Evolutionary conservation across 495 filamentous ascomycete species (phyloP), one percentile per base, ranked within the genome.

Genomic region (Talaromyces adpressus): DNA sequence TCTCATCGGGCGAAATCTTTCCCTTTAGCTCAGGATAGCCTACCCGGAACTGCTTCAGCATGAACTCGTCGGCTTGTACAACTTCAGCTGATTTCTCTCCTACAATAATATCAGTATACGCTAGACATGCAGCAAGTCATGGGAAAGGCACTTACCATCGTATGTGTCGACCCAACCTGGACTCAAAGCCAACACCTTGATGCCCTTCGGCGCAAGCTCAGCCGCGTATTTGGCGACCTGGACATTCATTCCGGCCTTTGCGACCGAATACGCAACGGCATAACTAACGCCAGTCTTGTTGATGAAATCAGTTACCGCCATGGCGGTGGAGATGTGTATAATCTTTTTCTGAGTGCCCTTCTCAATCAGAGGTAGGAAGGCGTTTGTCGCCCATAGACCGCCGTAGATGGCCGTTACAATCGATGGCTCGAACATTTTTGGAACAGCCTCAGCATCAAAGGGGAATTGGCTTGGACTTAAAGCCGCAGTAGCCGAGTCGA

Each of bases 321-420:
- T 64, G 34, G 72, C 82, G 9, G 67, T 75, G 12, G 79, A 78
- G 30, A 82, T 77, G 62, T 79, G 77, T 53, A 71, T 69, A 30
- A 81, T 71, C 65, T 80, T 80, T 71, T 82, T 83, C 63, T 70
- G 62, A n/a, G n/a, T 68, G 20, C 77, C 77, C 57, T 77, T 76
- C 34, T 74, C 34, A 32, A 82, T 66, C 36, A 82, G 70, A 8
- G 77, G 77, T 4, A 82, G 59, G 60, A 82, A 80, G 36, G 73
- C 70, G 77, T 78, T 73, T 41, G 67, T 71, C 18, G 66, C 47
- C 69, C 64, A 68, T 20, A 72, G 4, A 47, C 65, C 64, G 39
- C 70, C 68, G 20, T 66, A 69, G 30, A 70, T 54, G 52, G 11
- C 64, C 8, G 67, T 69, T 23, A 16, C 63, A 2, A 72, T 11